Base-by-base conservation (phyloP, 768 basidiomycete species). In the Suillus decipiens region DNA sequence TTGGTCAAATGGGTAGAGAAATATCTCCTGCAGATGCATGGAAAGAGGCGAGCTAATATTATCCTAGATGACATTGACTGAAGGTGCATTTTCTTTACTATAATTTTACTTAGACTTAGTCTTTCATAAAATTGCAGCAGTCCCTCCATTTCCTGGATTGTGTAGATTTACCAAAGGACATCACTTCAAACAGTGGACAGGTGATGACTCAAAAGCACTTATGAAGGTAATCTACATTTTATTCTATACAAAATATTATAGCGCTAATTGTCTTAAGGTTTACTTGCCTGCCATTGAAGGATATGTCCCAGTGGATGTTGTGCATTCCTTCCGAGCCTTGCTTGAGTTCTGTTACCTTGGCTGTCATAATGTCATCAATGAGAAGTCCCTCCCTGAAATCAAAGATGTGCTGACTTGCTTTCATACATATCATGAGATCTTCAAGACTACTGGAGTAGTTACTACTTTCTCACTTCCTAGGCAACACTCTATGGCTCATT, bases 31-130 rank as follows among this genome's bases (percentile, higher is more conserved):
- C 63, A 47, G 60, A 15, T 7, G 34, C 61, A 14, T 51, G 63
- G 69, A 66, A 68, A 39, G 79, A 80, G 64, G 69, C 83, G 34
- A 75, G 76, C 42, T 84, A 88, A 61, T 87, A 92, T 64, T 84
- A 45, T 45, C 5, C n/a, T 45, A n/a, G 43, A 45, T 11, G 43
- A 45, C 5, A 45, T 63, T 63, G 63, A 63, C 58, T 6, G 24
- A 37, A 17, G 37, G 63, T 62, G 33, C 33, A 17, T 33, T 60
- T 60, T 39, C 45, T 45, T 3, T 45, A 43, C 5, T 1, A 1
- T n/a, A 45, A 34, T 54, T 55, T 62, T 10, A 31, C 14, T 42
- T 42, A 22, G 8, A 45, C 36, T 41, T 33, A 36, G 12, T 15
- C 14, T n/a, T n/a, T 45, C n/a, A 22, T 61, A 75, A 72, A 22